Evolutionary conservation across 768 basidiomycete species (phyloP), one percentile per base, ranked within the genome.

Genomic region (Phylloporus sp.): DNA sequence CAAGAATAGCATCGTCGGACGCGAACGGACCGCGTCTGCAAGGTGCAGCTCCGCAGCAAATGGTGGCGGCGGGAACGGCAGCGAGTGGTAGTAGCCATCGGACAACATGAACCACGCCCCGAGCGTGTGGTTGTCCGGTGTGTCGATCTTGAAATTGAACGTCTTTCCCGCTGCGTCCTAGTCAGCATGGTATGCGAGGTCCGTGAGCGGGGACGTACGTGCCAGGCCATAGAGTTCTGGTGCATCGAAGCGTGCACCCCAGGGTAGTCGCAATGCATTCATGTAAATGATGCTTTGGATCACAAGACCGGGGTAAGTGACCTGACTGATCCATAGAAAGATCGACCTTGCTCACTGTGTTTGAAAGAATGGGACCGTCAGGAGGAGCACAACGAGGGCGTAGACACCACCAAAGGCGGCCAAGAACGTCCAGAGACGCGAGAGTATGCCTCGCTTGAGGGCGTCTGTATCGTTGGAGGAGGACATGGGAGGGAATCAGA

Each of bases 31-130:
- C 2, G 90, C 86, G 18, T 71, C 56, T 15, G 75, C 63, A 31
- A 91, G 72, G 38, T 77, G 75, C 3, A 70, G 61, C 15, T 74
- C 66, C 16, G 72, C 64, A 0, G 67, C 69, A 28, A 70, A 59
- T 16, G 61, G 55, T 4, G 75, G 70, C 22, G 78, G 70, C 0
- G 67, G 67, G 20, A 65, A 65, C 3, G 77, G 70, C 43, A 80
- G 63, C 10, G 72, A 70, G 45, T 77, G 80, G 65, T 88, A 88
- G 59, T 78, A 78, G 1, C 72, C 61, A 45, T 91, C 84, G 0
- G 88, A 80, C 5, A 92, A 74, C 38, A 88, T 71, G 66, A 91
- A 90, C 91, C 91, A 94, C 18, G 91, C 87, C 15, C 95, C 95
- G 35, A 97, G 66, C 0, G 76, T 78, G 52, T 86, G 80, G 52